Evolutionary conservation across 352 stramenopile genomes (phyloP).

Genomic region (Pythium grandisporangium): DNA sequence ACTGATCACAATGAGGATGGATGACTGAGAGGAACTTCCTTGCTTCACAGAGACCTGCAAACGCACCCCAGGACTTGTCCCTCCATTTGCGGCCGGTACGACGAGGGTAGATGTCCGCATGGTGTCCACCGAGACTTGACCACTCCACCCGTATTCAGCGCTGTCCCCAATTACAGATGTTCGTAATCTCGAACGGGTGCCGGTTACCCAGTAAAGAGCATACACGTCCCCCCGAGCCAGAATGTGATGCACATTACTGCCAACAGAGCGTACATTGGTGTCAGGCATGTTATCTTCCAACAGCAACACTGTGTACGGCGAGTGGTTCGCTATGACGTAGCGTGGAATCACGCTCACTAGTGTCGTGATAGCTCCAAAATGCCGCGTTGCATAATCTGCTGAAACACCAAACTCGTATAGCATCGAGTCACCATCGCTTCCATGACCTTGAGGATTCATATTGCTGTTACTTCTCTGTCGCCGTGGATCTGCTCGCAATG

Average conservation of each 20-base stretch:
- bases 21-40: conserved; percentile 64
- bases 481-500: conserved; percentile 24
- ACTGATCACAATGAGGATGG: conserved; percentile 57
- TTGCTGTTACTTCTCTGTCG: no score
- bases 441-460: no score
- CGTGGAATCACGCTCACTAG: conserved; percentile 78
- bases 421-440: conserved; percentile 17
- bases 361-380: conserved; percentile 79
- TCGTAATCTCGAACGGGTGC: conserved; percentile 33
- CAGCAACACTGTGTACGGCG: conserved; percentile 53
- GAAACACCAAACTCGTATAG: conserved; percentile 80
- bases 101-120: conserved; percentile 33
- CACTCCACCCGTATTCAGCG: conserved; percentile 55
- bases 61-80: conserved; percentile 7
- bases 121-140: conserved; percentile 37
- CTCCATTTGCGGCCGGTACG: conserved; percentile 28
- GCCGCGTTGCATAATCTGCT: conserved; percentile 66
- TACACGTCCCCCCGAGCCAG: conserved; percentile 62
- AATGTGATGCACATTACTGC: conserved; percentile 64
- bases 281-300: conserved; percentile 25
- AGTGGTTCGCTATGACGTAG: conserved; percentile 68
- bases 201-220: conserved; percentile 68
- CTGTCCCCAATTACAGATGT: conserved; percentile 40
- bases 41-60: conserved; percentile 62
- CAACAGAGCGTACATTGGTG: neutral